Percentiles rank a stretch among this genome's conserved stretches.
phyloP scores from a whole-genome alignment of 1,139 yeast species.

The Pichia sp. region DNA sequence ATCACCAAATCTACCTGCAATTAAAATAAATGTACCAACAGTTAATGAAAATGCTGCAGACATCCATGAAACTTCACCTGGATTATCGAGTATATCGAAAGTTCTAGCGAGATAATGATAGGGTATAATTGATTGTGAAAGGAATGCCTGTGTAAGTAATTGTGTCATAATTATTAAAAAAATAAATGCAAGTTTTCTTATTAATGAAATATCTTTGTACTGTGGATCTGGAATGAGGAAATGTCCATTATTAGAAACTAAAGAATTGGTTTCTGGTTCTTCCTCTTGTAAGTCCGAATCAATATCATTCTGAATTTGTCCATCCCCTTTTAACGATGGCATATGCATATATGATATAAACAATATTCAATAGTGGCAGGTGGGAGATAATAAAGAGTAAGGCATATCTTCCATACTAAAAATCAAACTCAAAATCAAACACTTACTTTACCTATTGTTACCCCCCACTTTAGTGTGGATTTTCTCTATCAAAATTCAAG shows the following conservation, averaged over 20 bases:
- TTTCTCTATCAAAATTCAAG: too few relatives aligned
- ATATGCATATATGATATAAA: too few relatives aligned
- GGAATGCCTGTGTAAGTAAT: slow-evolving; percentile 44
- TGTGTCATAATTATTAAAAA: slow-evolving; percentile 38
- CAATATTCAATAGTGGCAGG: too few relatives aligned
- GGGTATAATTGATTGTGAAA: slow-evolving; percentile 39
- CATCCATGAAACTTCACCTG: slow-evolving; percentile 52
- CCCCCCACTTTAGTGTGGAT: too few relatives aligned
- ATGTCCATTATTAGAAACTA: neutral
- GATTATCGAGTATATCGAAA: slow-evolving; percentile 31
- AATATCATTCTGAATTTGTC: too few relatives aligned
- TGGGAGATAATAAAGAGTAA: too few relatives aligned
- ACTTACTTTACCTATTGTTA: too few relatives aligned
- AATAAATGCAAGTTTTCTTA: slow-evolving; percentile 28
- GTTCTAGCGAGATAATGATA: slow-evolving; percentile 33
- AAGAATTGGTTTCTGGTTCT: neutral
- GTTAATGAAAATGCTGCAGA: slow-evolving; percentile 53
- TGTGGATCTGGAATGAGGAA: slow-evolving; percentile 13
- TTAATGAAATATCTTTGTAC: slow-evolving; percentile 16
- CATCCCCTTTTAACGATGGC: too few relatives aligned
- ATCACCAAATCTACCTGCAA: slow-evolving; percentile 62
- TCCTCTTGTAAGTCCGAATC: too few relatives aligned
- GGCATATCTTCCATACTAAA: too few relatives aligned
- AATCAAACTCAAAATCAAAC: too few relatives aligned
- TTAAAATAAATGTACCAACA: slow-evolving; percentile 55